A percentile compares a stretch with the other conserved stretches of the same genome.
These are phyloP conservation scores for Rhodotorula sp. DNA, from an alignment of 1,284 basidiomycete species.

Conservation along the genomic window DNA sequence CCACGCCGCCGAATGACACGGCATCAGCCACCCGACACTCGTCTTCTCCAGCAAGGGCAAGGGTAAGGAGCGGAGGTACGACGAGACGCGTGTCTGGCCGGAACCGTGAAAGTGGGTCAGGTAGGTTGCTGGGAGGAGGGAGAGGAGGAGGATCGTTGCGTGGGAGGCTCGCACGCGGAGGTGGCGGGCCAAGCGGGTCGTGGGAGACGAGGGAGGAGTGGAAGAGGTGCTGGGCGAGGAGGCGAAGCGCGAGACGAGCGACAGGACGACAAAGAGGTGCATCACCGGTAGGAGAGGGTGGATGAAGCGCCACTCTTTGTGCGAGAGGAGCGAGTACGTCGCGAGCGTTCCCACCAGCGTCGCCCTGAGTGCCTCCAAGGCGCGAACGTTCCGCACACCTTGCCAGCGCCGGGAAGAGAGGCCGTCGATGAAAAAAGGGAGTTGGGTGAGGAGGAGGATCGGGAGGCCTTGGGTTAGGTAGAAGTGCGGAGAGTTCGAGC, in stretches of 20 bases:
- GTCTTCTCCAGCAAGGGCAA: constrained; percentile 50
- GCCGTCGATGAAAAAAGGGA: constrained; percentile 54
- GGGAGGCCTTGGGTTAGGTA: constrained; percentile 85
- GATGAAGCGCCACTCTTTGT: constrained; percentile 97
- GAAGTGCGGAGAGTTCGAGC: constrained; percentile 80
- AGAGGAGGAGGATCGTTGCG: constrained; percentile 54
- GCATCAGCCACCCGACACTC: constrained; percentile 83
- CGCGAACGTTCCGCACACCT: not conserved
- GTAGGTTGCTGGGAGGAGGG: constrained; percentile 64
- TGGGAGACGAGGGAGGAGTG: constrained; percentile 3
- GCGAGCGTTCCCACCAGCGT: constrained; percentile 53
- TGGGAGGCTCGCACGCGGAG: constrained; percentile 41
- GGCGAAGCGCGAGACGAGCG: constrained; percentile 55
- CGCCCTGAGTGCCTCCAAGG: not conserved
- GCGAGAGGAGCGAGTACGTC: constrained; percentile 74
- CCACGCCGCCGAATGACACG: constrained; percentile 97
- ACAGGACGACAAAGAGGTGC: constrained; percentile 72
- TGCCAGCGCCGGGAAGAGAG: not conserved
- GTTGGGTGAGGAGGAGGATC: constrained; percentile 67
- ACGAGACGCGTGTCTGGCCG: constrained; percentile 72
- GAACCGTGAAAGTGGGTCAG: constrained; percentile 66
- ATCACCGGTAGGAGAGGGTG: constrained; percentile 87
- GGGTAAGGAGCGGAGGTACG: constrained; percentile 47
- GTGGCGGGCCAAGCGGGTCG: constrained; percentile 45
- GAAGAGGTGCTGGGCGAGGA: not conserved